These are phyloP conservation scores for Lentinula sp. DNA, from an alignment of 768 basidiomycete genomes.

Conservation along the genomic window DNA sequence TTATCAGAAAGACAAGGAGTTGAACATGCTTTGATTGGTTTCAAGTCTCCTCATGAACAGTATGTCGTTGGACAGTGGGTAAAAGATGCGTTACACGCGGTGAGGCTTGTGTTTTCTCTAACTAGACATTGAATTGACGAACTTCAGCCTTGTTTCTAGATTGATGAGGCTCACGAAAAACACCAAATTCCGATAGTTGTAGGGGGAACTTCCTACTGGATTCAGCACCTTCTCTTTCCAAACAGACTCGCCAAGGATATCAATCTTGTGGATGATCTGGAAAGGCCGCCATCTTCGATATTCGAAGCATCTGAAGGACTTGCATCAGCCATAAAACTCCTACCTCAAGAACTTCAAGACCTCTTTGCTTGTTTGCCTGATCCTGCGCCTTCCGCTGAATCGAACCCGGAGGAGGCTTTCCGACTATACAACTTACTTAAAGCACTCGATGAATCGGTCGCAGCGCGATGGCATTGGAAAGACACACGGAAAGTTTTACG, in stretches of 20 bases:
- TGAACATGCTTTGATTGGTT: slow-evolving; percentile 85
- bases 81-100: slow-evolving; percentile 68
- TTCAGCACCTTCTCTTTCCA: slow-evolving; percentile 92
- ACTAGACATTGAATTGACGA: slow-evolving; percentile 5
- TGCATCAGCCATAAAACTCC: slow-evolving; percentile 29
- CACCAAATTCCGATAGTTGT: slow-evolving; percentile 80
- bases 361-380: slow-evolving; percentile 57
- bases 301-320: slow-evolving; percentile 30
- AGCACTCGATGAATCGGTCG: slow-evolving; percentile 65
- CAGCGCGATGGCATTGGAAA: slow-evolving; percentile 91
- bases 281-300: background rate
- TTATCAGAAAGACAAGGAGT: slow-evolving; percentile 69
- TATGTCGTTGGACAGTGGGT: slow-evolving; percentile 88
- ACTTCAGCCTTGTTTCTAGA: slow-evolving; percentile 35
- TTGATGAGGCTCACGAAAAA: slow-evolving; percentile 61
- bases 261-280: slow-evolving; percentile 6
- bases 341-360: slow-evolving; percentile 39
- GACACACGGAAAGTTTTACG: slow-evolving; percentile 89
- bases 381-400: slow-evolving; percentile 48
- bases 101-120: slow-evolving; percentile 30
- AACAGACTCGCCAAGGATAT: slow-evolving; percentile 47
- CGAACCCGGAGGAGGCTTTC: slow-evolving; percentile 51
- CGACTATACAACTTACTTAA: slow-evolving; percentile 61
- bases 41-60: slow-evolving; percentile 82
- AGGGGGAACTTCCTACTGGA: slow-evolving; percentile 96